Percentiles rank a stretch among this genome's conserved stretches.
Evolutionary conservation across 345 rosid genomes (phyloP).

Genomic region (Capsella bursapastoris): DNA sequence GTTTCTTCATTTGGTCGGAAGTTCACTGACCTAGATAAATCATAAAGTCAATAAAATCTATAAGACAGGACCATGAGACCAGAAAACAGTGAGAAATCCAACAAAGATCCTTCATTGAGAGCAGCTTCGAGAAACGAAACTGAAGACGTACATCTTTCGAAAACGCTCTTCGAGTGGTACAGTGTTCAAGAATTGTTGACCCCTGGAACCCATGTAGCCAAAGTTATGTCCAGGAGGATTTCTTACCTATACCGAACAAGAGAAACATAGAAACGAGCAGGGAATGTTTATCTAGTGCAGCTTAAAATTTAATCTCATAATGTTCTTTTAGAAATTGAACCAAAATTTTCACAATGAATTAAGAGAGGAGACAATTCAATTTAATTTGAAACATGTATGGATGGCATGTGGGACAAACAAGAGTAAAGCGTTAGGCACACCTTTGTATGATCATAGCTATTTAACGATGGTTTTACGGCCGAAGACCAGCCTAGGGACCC

Average conservation of each 20-base stretch:
- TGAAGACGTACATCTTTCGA: slow-evolving; percentile 60
- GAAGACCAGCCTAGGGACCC: slow-evolving; percentile 54
- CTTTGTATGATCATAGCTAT: slow-evolving; percentile 54
- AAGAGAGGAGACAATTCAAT: slow-evolving; percentile 12
- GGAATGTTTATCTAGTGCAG: slow-evolving; percentile 29
- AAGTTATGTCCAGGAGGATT: slow-evolving; percentile 51
- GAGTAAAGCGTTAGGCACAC: slow-evolving; percentile 49
- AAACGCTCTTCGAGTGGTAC: slow-evolving; percentile 65
- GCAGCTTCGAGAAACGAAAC: neutral
- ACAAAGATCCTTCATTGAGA: slow-evolving; percentile 1
- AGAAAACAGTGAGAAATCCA: slow-evolving; percentile 7
- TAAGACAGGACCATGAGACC: slow-evolving; percentile 32
- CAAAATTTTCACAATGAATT: slow-evolving; percentile 4
- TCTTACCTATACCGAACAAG: slow-evolving; percentile 54
- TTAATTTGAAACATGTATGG: neutral
- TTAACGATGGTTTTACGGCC: slow-evolving; percentile 50
- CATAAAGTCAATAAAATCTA: neutral
- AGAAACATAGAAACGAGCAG: slow-evolving; percentile 26
- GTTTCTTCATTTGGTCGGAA: slow-evolving; percentile 77
- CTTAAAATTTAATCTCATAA: neutral
- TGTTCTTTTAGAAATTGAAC: neutral
- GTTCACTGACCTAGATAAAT: slow-evolving; percentile 65
- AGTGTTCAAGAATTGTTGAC: slow-evolving; percentile 47
- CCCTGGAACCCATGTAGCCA: slow-evolving; percentile 56
- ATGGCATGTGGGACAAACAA: slow-evolving; percentile 31